These are phyloP conservation scores for Penicillium paradoxum DNA, from an alignment of 495 filamentous ascomycete genomes.

Conservation along the genomic window DNA sequence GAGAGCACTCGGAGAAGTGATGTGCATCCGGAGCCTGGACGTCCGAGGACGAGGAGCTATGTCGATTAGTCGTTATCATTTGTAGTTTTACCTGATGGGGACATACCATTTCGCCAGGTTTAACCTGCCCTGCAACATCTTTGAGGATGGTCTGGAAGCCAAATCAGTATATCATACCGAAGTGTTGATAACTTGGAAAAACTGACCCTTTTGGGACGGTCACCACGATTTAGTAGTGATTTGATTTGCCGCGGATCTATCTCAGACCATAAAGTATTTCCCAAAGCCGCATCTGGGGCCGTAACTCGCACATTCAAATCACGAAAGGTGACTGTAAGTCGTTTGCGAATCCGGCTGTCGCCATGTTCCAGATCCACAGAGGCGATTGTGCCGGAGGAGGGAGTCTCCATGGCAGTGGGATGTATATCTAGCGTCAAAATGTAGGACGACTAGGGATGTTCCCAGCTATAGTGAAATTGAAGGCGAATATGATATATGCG, in stretches of 20 bases:
- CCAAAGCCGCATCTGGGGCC: slow-evolving; percentile 38
- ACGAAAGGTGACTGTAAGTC: slow-evolving; percentile 36
- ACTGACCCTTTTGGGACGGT: slow-evolving; percentile 29
- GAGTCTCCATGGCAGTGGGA: slow-evolving; percentile 24
- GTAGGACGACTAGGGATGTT: background rate
- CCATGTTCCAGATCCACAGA: slow-evolving; percentile 31
- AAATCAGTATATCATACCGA: background rate
- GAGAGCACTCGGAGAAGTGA: slow-evolving; percentile 38
- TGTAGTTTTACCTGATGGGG: background rate
- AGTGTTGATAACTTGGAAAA: background rate
- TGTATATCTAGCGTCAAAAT: background rate
- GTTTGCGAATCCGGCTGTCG: slow-evolving; percentile 21
- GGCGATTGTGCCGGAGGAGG: slow-evolving; percentile 30
- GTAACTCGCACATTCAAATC: slow-evolving; percentile 34
- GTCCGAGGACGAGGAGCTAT: slow-evolving; percentile 39
- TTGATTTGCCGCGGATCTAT: slow-evolving; percentile 32
- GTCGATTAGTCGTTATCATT: background rate
- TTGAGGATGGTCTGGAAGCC: slow-evolving; percentile 32
- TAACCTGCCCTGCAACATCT: slow-evolving; percentile 32
- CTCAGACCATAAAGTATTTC: slow-evolving; percentile 31
- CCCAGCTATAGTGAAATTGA: background rate
- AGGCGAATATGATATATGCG: background rate
- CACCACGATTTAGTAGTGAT: slow-evolving; percentile 13
- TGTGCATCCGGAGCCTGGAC: slow-evolving; percentile 42
- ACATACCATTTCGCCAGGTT: slow-evolving; percentile 39